Percentiles rank a stretch among this genome's conserved stretches.
Evolutionary conservation across 2,329 filamentous ascomycete genomes (phyloP).

Genomic region (Parafenestella ontariensis): DNA sequence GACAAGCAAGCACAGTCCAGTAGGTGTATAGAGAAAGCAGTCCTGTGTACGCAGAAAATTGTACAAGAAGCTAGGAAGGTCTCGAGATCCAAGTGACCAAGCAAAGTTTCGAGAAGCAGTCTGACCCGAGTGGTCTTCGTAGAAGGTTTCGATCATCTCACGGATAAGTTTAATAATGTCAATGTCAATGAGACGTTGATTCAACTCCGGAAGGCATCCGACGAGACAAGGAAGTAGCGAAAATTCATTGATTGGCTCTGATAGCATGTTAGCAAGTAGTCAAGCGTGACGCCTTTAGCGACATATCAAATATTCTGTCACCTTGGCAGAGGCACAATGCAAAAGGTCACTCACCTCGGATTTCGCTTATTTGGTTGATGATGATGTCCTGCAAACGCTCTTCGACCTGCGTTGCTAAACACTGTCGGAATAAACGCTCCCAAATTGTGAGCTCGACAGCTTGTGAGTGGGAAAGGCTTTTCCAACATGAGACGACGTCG

Average conservation of each 20-base stretch:
- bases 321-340: background rate
- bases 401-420: slow-evolving; percentile 27
- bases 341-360: background rate
- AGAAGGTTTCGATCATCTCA: slow-evolving; percentile 36
- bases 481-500: slow-evolving; percentile 48
- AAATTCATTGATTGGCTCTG: slow-evolving; percentile 13
- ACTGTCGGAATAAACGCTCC: slow-evolving; percentile 35
- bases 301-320: no score
- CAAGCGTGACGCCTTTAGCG: background rate
- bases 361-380: slow-evolving; percentile 7
- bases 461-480: slow-evolving; percentile 34
- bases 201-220: slow-evolving; percentile 9
- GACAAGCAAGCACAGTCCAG: slow-evolving; percentile 22
- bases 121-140: slow-evolving; percentile 11
- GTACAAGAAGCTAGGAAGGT: slow-evolving; percentile 35
- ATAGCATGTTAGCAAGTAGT: background rate
- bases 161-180: slow-evolving; percentile 28
- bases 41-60: slow-evolving; percentile 44
- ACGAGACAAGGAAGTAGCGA: slow-evolving; percentile 18
- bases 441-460: slow-evolving; percentile 41
- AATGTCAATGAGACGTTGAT: slow-evolving; percentile 23
- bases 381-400: slow-evolving; percentile 20
- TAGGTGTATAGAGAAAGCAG: slow-evolving; percentile 33
- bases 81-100: slow-evolving; percentile 35
- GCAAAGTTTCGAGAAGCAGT: slow-evolving; percentile 2